A percentile compares a stretch with the other conserved stretches of the same genome.
phyloP scores from a whole-genome alignment of 2,329 filamentous ascomycete genomes.

The Chalaropsis ovoidea region DNA sequence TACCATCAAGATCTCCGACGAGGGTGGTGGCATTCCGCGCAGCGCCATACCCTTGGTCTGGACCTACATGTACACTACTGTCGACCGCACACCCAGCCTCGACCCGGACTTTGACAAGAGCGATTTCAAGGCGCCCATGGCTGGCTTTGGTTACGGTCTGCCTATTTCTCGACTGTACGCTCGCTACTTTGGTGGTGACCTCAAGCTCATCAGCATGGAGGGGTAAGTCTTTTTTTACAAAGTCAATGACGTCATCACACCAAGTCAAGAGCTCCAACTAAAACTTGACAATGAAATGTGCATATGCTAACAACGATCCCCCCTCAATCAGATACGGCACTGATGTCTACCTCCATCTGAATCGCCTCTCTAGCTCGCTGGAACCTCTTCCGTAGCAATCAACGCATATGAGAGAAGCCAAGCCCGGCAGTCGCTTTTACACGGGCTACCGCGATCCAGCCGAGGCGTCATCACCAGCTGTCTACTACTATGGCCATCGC shows the following conservation, averaged over 20 bases:
- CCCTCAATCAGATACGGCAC: constrained; percentile 67
- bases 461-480: constrained; percentile 32
- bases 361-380: constrained; percentile 86
- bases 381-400: constrained; percentile 91
- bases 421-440: constrained; percentile 23
- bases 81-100: constrained; percentile 86
- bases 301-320: constrained; percentile 16
- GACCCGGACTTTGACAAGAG: constrained; percentile 98
- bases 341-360: constrained; percentile 95
- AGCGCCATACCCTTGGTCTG: constrained; percentile 94
- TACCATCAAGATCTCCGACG: constrained; percentile 95
- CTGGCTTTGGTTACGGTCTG: constrained; percentile 93
- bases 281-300: not conserved
- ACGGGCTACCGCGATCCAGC: constrained; percentile 33
- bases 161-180: constrained; percentile 92
- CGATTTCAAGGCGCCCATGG: constrained; percentile 99
- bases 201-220: constrained; percentile 99
- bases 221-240: constrained; percentile 55
- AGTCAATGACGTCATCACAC: not conserved
- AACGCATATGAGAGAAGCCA: constrained; percentile 70
- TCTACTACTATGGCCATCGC: constrained; percentile 28
- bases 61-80: constrained; percentile 99
- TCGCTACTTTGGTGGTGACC: constrained; percentile 90
- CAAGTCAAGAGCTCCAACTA: not conserved
- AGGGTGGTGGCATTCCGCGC: constrained; percentile 88